Percentiles rank a stretch among this genome's conserved stretches.
These are phyloP conservation scores for Boletus hoseneyae DNA, from an alignment of 1,284 basidiomycete genomes.

Conservation along the genomic window DNA sequence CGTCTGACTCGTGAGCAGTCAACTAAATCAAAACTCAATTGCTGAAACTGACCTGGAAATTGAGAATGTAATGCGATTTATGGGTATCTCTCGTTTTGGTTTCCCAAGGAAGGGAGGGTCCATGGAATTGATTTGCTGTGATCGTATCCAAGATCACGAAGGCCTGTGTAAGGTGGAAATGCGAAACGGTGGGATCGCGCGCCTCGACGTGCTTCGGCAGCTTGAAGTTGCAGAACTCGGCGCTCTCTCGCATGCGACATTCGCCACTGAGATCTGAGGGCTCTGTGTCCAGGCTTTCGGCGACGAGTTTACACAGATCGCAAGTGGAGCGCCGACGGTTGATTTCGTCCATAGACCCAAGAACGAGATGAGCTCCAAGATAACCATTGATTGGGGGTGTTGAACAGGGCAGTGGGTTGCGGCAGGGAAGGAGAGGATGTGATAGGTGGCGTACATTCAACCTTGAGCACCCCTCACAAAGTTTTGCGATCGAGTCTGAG, in stretches of 20 bases:
- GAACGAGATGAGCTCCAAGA: neutral
- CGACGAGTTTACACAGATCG: constrained; percentile 14
- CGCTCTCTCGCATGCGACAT: constrained; percentile 6
- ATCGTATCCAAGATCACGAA: constrained; percentile 9
- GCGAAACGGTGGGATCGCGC: constrained; percentile 12
- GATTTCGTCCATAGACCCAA: constrained; percentile 18
- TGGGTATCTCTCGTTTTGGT: neutral
- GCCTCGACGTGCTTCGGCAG: constrained; percentile 6
- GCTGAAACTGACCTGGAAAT: constrained; percentile 13
- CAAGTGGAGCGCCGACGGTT: constrained; percentile 14
- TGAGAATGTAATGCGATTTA: constrained; percentile 1
- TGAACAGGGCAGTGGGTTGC: neutral
- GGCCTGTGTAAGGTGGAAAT: constrained; percentile 19
- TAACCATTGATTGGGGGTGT: neutral
- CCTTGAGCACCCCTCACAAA: constrained; percentile 9
- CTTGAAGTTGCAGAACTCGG: constrained; percentile 10
- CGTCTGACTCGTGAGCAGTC: neutral
- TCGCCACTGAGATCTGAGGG: constrained; percentile 8
- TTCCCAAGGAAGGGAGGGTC: constrained; percentile 18
- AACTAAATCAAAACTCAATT: neutral
- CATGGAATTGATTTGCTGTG: neutral
- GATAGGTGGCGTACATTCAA: neutral
- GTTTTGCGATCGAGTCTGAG: neutral
- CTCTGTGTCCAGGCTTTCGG: constrained; percentile 16
- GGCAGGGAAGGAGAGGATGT: neutral